Evolutionary conservation across 2,329 filamentous ascomycete genomes (phyloP).

Genomic region (Nigrograna mackinnonii): DNA sequence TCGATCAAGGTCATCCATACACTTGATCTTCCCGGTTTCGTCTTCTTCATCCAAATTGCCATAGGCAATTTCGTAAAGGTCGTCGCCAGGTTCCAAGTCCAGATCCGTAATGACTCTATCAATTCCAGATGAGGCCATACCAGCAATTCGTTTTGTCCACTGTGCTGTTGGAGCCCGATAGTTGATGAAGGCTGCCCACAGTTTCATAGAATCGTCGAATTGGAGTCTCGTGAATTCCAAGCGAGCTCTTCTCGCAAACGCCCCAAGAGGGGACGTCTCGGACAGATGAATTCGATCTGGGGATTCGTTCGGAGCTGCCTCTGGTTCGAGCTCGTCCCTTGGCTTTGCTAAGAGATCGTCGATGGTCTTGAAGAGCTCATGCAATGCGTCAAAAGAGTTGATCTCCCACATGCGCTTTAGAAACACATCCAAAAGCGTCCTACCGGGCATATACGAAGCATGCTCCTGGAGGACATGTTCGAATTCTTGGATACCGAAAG

Average conservation of each 20-base stretch:
- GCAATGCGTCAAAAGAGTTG: slow-evolving; percentile 79
- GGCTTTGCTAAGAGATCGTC: slow-evolving; percentile 44
- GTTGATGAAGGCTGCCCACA: slow-evolving; percentile 82
- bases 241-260: slow-evolving; percentile 75
- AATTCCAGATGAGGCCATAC: slow-evolving; percentile 44
- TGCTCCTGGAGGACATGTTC: slow-evolving; percentile 50
- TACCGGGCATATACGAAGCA: slow-evolving; percentile 66
- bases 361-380: slow-evolving; percentile 71
- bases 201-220: slow-evolving; percentile 74
- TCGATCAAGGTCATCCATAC: slow-evolving; percentile 78
- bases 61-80: slow-evolving; percentile 56
- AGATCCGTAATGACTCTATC: slow-evolving; percentile 66
- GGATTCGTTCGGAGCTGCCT: slow-evolving; percentile 10
- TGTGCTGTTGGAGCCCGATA: slow-evolving; percentile 78
- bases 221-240: slow-evolving; percentile 80
- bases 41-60: slow-evolving; percentile 48
- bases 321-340: slow-evolving; percentile 33
- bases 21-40: slow-evolving; percentile 55
- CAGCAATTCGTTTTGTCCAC: slow-evolving; percentile 54
- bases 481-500: slow-evolving; percentile 44
- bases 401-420: slow-evolving; percentile 82
- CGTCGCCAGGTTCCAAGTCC: slow-evolving; percentile 55
- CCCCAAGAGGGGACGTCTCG: slow-evolving; percentile 76
- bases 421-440: slow-evolving; percentile 86
- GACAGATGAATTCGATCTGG: slow-evolving; percentile 63